Percentiles rank a stretch among this genome's conserved stretches.
Evolutionary conservation across 306 rosid genomes (phyloP).

Genomic region (Pueraria montana): DNA sequence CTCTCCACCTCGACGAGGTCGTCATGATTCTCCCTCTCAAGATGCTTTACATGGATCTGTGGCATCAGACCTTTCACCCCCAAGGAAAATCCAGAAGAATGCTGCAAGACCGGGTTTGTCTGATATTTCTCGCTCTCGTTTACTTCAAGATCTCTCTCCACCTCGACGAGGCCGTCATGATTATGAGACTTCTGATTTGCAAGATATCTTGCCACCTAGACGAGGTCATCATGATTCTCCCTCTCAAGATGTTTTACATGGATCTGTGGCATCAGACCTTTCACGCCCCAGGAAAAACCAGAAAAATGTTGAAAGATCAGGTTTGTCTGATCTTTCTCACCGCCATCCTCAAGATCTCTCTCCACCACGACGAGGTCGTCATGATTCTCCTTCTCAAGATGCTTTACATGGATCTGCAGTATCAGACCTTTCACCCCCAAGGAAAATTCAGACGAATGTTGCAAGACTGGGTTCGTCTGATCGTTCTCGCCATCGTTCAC

Average conservation of each 20-base stretch:
- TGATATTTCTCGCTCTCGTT: conserved; percentile 42
- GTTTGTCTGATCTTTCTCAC: conserved; percentile 48
- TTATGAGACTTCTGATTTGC: conserved; percentile 14
- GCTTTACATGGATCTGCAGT: conserved; percentile 47
- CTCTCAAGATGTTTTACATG: conserved; percentile 47
- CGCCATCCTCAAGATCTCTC: conserved; percentile 58
- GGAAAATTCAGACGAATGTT: conserved; percentile 62
- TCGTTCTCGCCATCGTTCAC: conserved; percentile 43
- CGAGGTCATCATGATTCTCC: conserved; percentile 49
- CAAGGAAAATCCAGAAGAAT: conserved; percentile 65
- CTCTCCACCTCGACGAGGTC: conserved; percentile 62
- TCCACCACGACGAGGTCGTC: conserved; percentile 52
- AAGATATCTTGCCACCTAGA: conserved; percentile 65
- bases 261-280: conserved; percentile 59
- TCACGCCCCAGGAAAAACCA: conserved; percentile 74
- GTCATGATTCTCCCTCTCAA: conserved; percentile 51
- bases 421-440: conserved; percentile 78
- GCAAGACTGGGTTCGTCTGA: conserved; percentile 48
- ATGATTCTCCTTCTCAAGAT: conserved; percentile 53
- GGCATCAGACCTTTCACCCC: conserved; percentile 72
- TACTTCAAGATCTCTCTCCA: conserved; percentile 57
- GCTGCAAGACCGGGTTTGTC: conserved; percentile 43
- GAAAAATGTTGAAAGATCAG: conserved; percentile 51
- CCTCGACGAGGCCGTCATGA: conserved; percentile 52
- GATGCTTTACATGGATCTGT: conserved; percentile 50